Conservation (phyloP, 2,329 filamentous ascomycete species). For the Aspergillus sp. region DNA sequence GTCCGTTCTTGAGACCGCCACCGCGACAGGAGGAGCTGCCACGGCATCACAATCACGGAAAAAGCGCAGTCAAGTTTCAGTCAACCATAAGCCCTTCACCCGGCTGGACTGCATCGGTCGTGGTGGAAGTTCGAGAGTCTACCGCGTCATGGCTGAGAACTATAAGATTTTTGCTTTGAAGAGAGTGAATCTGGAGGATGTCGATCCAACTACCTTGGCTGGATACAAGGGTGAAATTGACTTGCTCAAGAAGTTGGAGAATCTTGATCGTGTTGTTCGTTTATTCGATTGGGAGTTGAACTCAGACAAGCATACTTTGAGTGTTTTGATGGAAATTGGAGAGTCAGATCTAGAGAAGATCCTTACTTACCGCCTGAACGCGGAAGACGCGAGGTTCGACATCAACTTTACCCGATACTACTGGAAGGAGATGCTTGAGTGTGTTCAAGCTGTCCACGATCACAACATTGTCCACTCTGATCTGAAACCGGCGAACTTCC, state of each 20-base stretch:
- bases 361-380: slow-evolving; percentile 70
- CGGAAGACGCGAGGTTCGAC: slow-evolving; percentile 75
- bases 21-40: slow-evolving; percentile 76
- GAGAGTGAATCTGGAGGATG: slow-evolving; percentile 84
- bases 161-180: slow-evolving; percentile 94
- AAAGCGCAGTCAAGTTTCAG: slow-evolving; percentile 77
- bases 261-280: slow-evolving; percentile 86
- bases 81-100: slow-evolving; percentile 91
- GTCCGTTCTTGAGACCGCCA: slow-evolving; percentile 91
- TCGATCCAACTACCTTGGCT: slow-evolving; percentile 77
- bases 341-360: slow-evolving; percentile 91
- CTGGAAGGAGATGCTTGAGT: slow-evolving; percentile 99
- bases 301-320: slow-evolving; percentile 83
- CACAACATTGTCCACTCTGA: slow-evolving; percentile 95
- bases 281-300: slow-evolving; percentile 94
- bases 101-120: slow-evolving; percentile 87
- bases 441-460: slow-evolving; percentile 83
- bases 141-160: slow-evolving; percentile 95
- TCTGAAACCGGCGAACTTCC: slow-evolving; percentile 95
- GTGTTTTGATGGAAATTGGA: slow-evolving; percentile 94
- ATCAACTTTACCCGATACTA: slow-evolving; percentile 92
- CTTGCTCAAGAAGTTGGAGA: slow-evolving; percentile 75
- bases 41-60: slow-evolving; percentile 71
- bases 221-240: slow-evolving; percentile 97
- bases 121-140: slow-evolving; percentile 91